Conservation (phyloP, 148 eudicot species). For the Silene uniflora region DNA sequence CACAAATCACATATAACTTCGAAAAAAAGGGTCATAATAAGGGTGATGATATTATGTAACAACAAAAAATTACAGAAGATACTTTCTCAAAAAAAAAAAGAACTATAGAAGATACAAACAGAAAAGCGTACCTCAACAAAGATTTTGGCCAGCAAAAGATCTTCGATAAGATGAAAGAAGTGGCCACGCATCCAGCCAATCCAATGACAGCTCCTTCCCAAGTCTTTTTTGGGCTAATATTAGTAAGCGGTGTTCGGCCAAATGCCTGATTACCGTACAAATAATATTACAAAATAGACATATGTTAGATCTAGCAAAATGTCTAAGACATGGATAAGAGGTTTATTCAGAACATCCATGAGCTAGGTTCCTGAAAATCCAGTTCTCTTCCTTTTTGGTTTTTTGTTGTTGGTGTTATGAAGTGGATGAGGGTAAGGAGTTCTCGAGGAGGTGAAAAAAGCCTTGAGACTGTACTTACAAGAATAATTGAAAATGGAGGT, state of each 20-base stretch:
- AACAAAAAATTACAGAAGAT: not conserved
- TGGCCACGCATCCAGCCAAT: conserved; percentile 77
- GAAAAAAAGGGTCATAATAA: not conserved
- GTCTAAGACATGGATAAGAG: not conserved
- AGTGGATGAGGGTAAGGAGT: not conserved
- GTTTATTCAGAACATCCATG: not conserved
- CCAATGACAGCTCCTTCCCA: conserved; percentile 95
- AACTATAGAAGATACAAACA: not conserved
- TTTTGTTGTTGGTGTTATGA: not conserved
- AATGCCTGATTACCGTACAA: conserved; percentile 51
- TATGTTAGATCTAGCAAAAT: not conserved
- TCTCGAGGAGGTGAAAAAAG: too few relatives aligned
- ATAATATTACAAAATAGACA: not conserved
- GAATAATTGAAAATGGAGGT: too few relatives aligned
- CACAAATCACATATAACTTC: not conserved
- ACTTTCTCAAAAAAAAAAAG: too few relatives aligned
- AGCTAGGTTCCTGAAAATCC: not conserved
- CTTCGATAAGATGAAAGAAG: conserved; percentile 60
- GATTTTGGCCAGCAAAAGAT: conserved; percentile 75
- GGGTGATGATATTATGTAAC: not conserved
- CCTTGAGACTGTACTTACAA: too few relatives aligned
- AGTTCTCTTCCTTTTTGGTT: not conserved
- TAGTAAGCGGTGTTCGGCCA: conserved; percentile 85
- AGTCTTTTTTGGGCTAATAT: conserved; percentile 90
- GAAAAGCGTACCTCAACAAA: conserved; percentile 44